Conservation (phyloP, 805 yeast species). For the Metschnikowia vanudenii region DNA sequence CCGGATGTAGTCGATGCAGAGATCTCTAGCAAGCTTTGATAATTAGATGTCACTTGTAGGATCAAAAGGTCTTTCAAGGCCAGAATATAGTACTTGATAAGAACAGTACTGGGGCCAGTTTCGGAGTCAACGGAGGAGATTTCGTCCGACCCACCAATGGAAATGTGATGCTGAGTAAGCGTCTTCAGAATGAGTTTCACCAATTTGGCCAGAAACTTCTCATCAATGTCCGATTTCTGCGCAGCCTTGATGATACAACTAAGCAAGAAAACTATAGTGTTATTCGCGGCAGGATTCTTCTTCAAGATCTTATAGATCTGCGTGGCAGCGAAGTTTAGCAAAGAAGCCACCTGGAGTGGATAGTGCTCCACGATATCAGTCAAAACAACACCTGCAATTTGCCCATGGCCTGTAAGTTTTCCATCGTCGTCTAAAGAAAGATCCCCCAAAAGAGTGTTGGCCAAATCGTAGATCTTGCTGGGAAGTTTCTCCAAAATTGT, state of each 20-base stretch:
- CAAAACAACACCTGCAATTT: constrained; percentile 31
- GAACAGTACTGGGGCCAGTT: constrained; percentile 21
- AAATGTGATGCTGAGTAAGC: constrained; percentile 22
- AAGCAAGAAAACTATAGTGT: constrained; percentile 31
- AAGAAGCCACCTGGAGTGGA: constrained; percentile 37
- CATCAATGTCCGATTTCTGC: constrained; percentile 39
- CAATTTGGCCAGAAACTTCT: constrained; percentile 37
- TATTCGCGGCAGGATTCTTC: constrained; percentile 28
- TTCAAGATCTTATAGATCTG: constrained; percentile 41
- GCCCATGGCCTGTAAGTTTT: constrained; percentile 19
- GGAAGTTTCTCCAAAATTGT: constrained; percentile 30
- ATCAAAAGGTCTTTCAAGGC: constrained; percentile 33
- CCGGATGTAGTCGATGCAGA: constrained; percentile 38
- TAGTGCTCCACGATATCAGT: constrained; percentile 38
- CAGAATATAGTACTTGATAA: constrained; percentile 33
- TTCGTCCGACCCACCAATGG: constrained; percentile 12
- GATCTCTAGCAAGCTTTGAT: constrained; percentile 35
- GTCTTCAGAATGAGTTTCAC: constrained; percentile 32
- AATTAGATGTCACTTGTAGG: constrained; percentile 35
- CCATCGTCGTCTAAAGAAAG: constrained; percentile 21
- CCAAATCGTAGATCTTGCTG: constrained; percentile 36
- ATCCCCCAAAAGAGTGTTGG: constrained; percentile 34
- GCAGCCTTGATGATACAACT: constrained; percentile 34
- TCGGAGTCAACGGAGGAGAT: constrained; percentile 14
- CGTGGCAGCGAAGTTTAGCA: constrained; percentile 32